Percentiles rank a stretch among this genome's conserved stretches.
phyloP scores from a whole-genome alignment of 73 alveolate genomes.

The Paramecium sonneborni region DNA sequence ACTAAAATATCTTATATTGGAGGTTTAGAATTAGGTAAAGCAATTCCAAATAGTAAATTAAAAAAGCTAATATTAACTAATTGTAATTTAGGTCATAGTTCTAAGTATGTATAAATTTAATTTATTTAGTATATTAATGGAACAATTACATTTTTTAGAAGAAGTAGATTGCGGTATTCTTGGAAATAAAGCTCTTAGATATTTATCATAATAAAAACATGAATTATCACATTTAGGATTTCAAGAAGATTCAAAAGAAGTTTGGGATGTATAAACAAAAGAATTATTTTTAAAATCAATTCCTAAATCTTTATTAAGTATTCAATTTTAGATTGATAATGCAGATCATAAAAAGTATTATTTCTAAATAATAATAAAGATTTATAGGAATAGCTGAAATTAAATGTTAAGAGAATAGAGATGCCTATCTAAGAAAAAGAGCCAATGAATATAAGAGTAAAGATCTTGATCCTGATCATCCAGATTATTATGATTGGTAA shows the following conservation, averaged over 20 bases:
- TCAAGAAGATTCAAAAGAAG: not conserved
- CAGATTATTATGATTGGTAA: constrained; percentile 44
- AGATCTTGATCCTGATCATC: constrained; percentile 52
- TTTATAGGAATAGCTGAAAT: constrained; percentile 1
- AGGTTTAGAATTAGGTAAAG: constrained; percentile 34
- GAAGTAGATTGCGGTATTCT: constrained; percentile 31
- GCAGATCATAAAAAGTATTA: constrained; percentile 1
- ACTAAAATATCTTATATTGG: constrained; percentile 12
- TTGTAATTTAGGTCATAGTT: not conserved
- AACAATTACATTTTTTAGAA: not conserved
- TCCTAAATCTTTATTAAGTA: not conserved
- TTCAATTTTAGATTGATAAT: not conserved
- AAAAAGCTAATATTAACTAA: not conserved
- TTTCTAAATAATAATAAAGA: not conserved
- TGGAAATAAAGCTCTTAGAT: constrained; percentile 26
- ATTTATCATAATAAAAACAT: constrained; percentile 9
- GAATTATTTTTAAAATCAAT: constrained; percentile 9
- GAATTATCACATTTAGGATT: not conserved
- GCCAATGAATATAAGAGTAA: constrained; percentile 9
- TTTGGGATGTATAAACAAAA: constrained; percentile 35
- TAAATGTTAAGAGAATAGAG: constrained; percentile 41
- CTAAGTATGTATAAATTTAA: not conserved
- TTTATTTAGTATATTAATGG: not conserved
- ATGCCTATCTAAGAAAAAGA: not conserved
- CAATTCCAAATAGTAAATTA: not conserved